Conservation (phyloP, 257 asterid species). For the Rauvolfia tetraphylla region DNA sequence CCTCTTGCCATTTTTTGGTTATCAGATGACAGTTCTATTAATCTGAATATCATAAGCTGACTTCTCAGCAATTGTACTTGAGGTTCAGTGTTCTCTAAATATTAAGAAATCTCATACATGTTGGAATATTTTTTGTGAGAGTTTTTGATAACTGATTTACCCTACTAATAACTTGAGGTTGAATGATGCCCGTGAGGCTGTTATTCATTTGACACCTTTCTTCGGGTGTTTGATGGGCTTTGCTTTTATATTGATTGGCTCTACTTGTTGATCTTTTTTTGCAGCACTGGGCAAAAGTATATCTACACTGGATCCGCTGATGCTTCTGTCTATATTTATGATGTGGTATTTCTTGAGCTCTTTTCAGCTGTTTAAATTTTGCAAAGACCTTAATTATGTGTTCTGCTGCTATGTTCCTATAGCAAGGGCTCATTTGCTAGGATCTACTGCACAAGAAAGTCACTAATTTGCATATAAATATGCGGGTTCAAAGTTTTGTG, state of each 20-base stretch:
- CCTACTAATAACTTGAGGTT: not conserved
- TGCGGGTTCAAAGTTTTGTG: not conserved
- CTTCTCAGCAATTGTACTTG: not conserved
- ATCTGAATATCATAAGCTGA: not conserved
- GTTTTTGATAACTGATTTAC: not conserved
- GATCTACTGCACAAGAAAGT: not conserved
- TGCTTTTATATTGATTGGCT: not conserved
- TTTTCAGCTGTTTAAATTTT: not conserved
- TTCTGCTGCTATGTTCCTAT: not conserved
- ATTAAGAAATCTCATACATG: not conserved
- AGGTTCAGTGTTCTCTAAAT: not conserved
- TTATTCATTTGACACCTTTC: not conserved
- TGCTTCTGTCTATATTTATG: conserved; percentile 63
- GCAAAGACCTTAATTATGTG: not conserved
- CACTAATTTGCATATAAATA: not conserved
- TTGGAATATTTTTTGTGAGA: not conserved
- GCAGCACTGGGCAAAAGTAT: conserved; percentile 92
- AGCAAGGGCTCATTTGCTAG: not conserved
- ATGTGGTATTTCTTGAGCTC: conserved; percentile 52
- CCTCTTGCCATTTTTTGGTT: not conserved
- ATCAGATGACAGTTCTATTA: not conserved
- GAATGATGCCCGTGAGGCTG: not conserved
- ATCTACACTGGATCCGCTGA: conserved; percentile 92
- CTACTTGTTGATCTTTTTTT: conserved; percentile 13
- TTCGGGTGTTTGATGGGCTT: not conserved